Conservation (phyloP, 352 stramenopile genomes). For the Pythium guiyangense region DNA sequence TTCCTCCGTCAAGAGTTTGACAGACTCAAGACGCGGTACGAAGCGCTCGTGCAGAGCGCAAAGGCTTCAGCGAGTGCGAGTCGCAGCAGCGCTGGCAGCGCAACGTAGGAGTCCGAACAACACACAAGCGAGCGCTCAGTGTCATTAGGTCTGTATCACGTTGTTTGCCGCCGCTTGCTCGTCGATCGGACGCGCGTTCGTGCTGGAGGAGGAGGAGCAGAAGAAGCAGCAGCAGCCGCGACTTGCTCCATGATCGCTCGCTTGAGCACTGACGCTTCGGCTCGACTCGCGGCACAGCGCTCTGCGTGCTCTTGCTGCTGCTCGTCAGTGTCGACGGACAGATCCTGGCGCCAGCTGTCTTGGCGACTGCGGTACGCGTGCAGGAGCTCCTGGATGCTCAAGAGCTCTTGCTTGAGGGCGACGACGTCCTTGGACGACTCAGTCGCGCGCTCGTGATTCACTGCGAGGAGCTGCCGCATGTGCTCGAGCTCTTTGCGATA, state of each 20-base stretch:
- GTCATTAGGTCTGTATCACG: background rate
- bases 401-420: conserved; percentile 43
- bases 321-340: conserved; percentile 8
- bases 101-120: background rate
- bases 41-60: conserved; percentile 22
- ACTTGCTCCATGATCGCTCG: conserved; percentile 44
- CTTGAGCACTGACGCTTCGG: conserved; percentile 32
- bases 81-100: background rate
- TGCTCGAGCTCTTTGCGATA: conserved; percentile 36
- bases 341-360: conserved; percentile 2
- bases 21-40: conserved; percentile 60
- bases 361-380: conserved; percentile 20
- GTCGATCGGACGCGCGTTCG: background rate
- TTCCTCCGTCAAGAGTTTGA: conserved; percentile 67
- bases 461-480: conserved; percentile 40
- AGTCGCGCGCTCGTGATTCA: conserved; percentile 39
- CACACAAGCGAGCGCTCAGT: too few relatives aligned
- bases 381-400: conserved; percentile 41
- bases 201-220: too few relatives aligned
- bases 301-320: conserved; percentile 17
- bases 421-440: conserved; percentile 48
- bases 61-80: background rate
- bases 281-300: conserved; percentile 15
- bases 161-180: conserved; percentile 1
- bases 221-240: background rate